Evolutionary conservation across 305 asterid genomes (phyloP).

Genomic region (Solanum hybrid): DNA sequence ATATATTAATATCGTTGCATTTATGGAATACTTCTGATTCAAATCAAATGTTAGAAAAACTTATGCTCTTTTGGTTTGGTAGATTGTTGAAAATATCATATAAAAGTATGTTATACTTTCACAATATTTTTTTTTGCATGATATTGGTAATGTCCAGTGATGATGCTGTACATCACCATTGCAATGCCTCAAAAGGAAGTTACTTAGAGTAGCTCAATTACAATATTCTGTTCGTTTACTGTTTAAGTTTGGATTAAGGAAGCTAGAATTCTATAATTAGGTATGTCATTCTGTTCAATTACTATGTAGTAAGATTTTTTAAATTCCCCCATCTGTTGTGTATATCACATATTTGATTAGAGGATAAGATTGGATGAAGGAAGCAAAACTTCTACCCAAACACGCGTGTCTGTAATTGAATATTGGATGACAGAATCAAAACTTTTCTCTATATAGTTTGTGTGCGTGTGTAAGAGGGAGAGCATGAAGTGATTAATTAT

Average conservation of each 20-base stretch:
- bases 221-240: not conserved
- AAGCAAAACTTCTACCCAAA: not conserved
- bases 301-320: not conserved
- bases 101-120: no score
- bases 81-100: no score
- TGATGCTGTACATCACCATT: slow-evolving; percentile 67
- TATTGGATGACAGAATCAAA: not conserved
- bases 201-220: slow-evolving; percentile 6
- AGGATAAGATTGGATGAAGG: not conserved
- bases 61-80: no score
- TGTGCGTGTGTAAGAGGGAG: not conserved
- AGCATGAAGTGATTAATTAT: not conserved
- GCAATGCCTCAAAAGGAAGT: slow-evolving; percentile 92
- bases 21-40: no score
- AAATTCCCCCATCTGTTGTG: not conserved
- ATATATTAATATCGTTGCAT: no score
- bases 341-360: not conserved
- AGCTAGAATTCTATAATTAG: not conserved
- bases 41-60: no score
- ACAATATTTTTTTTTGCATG: no score
- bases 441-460: not conserved
- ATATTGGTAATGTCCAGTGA: slow-evolving; percentile 28
- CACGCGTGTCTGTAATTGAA: slow-evolving; percentile 11
- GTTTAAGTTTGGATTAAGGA: not conserved
- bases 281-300: not conserved